Evolutionary conservation across 495 filamentous ascomycete species (phyloP).

Genomic region (Neurospora sp.): DNA sequence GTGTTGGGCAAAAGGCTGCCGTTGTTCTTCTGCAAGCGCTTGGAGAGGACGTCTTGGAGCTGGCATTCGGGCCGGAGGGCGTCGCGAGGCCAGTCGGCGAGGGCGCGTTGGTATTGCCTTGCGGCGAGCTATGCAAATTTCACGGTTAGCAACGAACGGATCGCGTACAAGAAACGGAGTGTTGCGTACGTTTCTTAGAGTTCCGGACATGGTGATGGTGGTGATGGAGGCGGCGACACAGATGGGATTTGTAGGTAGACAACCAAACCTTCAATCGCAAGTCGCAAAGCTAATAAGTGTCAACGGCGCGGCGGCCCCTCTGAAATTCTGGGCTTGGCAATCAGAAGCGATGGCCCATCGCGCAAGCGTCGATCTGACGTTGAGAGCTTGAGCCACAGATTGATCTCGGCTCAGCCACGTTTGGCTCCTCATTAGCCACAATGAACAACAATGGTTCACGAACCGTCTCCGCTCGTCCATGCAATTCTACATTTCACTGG

Average conservation of each 20-base stretch:
- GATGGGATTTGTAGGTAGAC: neutral
- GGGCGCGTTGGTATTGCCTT: slow-evolving; percentile 44
- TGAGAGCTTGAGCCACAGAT: neutral
- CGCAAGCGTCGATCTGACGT: neutral
- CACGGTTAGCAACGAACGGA: too few species aligned
- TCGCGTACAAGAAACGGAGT: too few species aligned
- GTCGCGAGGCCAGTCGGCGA: slow-evolving; percentile 72
- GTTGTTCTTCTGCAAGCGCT: slow-evolving; percentile 40
- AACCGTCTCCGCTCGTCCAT: neutral
- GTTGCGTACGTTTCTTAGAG: neutral
- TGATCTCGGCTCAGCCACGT: neutral
- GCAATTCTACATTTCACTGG: neutral
- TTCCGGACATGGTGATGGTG: slow-evolving; percentile 15
- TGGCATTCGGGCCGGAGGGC: slow-evolving; percentile 65
- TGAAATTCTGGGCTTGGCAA: neutral
- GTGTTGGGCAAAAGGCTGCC: slow-evolving; percentile 37
- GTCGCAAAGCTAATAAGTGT: neutral
- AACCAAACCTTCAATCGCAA: neutral
- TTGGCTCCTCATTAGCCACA: neutral
- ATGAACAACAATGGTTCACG: neutral
- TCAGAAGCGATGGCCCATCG: neutral
- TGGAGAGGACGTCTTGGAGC: slow-evolving; percentile 58
- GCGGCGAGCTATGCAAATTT: slow-evolving; percentile 3
- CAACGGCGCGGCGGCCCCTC: neutral
- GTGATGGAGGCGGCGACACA: neutral